A percentile compares a stretch with the other conserved stretches of the same genome.
Conservation (phyloP, 495 filamentous ascomycete genomes). For the Hypoxylon intermedium region DNA sequence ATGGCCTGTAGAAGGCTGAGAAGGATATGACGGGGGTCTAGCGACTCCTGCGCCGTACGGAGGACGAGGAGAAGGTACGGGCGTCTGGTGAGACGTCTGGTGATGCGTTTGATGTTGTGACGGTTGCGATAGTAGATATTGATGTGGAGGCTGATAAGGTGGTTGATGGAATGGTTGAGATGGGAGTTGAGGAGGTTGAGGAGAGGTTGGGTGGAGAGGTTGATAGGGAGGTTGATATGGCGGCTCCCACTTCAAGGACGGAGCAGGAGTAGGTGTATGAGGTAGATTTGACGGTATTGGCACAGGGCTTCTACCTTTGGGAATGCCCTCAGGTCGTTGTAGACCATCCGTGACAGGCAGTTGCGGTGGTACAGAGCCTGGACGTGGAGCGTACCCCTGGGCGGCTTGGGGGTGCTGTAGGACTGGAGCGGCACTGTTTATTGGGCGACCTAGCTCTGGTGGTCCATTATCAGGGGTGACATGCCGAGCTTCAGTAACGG, state of each 20-base stretch:
- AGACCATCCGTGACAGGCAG: slow-evolving; percentile 39
- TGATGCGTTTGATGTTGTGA: slow-evolving; percentile 30
- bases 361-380: slow-evolving; percentile 35
- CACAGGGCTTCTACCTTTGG: slow-evolving; percentile 38
- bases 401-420: slow-evolving; percentile 52
- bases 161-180: slow-evolving; percentile 37
- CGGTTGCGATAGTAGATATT: background rate
- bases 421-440: slow-evolving; percentile 41
- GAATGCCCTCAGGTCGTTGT: slow-evolving; percentile 36
- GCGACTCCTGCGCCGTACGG: slow-evolving; percentile 33
- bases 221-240: slow-evolving; percentile 51
- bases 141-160: slow-evolving; percentile 32
- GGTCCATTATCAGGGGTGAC: slow-evolving; percentile 33
- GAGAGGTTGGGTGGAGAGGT: slow-evolving; percentile 27
- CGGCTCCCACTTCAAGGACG: slow-evolving; percentile 57
- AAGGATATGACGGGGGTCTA: slow-evolving; percentile 36
- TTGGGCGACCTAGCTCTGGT: slow-evolving; percentile 38
- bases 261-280: slow-evolving; percentile 25
- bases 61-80: slow-evolving; percentile 39
- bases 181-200: slow-evolving; percentile 24
- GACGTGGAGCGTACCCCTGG: slow-evolving; percentile 38
- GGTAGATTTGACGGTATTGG: slow-evolving; percentile 37
- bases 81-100: slow-evolving; percentile 36
- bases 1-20: slow-evolving; percentile 27
- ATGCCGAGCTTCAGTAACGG: slow-evolving; percentile 33